Evolutionary conservation across 2,329 filamentous ascomycete species (phyloP), one percentile per base, ranked within the genome.

Genomic region (Sporothrix globosa): DNA sequence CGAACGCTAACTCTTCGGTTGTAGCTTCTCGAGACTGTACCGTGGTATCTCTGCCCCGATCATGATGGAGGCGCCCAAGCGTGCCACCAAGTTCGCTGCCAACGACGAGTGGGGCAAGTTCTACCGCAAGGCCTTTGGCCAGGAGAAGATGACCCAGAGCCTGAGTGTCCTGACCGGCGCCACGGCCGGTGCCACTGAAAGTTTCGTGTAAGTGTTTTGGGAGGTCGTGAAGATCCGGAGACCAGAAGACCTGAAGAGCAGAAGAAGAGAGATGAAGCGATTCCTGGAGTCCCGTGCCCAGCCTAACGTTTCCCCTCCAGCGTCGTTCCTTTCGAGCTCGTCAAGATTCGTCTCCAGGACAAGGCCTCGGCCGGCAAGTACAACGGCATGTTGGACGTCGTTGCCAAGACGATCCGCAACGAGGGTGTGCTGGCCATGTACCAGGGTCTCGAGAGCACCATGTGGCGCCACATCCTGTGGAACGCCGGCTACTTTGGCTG

Each of bases 271-370:
- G 30, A 30, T 30, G 30, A 30, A 3, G 30, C 3, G 3, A 30
- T 30, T 5, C 30, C 30, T 30, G 30, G 30, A 7, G 34, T 34
- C 34, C 34, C 34, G 34, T 34, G 34, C 34, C 9, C 9, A 2
- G 1, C 13, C 27, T 39, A 39, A 52, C 48, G n/a, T 14, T 2
- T 13, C 2, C 7, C 41, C 4, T 44, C 14, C 69, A 75, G 74
- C 75, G 96, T 99, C 72, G 96, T 99, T 44, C 96, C 96, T 67
- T 99, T 99, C 81, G 96, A 97, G 85, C 88, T 97, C 71, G 91
- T 99, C 86, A 99, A 99, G 88, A 99, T 99, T 79, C 91, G 96
- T 75, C 87, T 99, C 61, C 96, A 99, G 81, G 96, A 99, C 84
- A 93, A 92, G 83, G 93, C 95, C 19, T 96, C 93, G 67, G 93